Conservation (phyloP, 768 basidiomycete genomes). For the Suillus luteus region DNA sequence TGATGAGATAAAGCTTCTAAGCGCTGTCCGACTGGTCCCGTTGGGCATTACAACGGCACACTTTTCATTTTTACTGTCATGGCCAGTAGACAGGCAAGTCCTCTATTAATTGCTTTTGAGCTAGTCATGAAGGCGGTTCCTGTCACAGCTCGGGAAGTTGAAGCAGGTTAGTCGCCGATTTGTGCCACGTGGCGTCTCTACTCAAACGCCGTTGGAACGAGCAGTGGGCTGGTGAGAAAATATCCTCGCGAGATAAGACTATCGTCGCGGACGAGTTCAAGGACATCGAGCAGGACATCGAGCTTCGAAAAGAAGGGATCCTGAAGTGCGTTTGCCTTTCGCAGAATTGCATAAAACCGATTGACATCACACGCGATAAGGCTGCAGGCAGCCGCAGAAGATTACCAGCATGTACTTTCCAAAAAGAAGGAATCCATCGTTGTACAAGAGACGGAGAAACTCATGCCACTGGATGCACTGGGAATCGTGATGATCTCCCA, state of each 20-base stretch:
- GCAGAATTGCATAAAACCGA: not conserved
- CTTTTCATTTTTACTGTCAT: slow-evolving; percentile 36
- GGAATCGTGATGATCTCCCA: slow-evolving; percentile 87
- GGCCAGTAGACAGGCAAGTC: slow-evolving; percentile 66
- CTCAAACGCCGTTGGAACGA: slow-evolving; percentile 26
- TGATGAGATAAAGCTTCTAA: slow-evolving; percentile 19
- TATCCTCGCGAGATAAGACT: slow-evolving; percentile 82
- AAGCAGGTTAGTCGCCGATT: slow-evolving; percentile 57
- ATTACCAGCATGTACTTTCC: slow-evolving; percentile 67
- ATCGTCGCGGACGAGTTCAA: slow-evolving; percentile 75
- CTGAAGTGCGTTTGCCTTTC: slow-evolving; percentile 52
- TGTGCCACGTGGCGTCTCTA: slow-evolving; percentile 8
- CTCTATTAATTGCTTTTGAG: not conserved
- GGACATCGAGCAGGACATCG: slow-evolving; percentile 83
- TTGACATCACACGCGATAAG: slow-evolving; percentile 38
- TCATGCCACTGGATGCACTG: slow-evolving; percentile 74
- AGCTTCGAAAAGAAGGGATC: slow-evolving; percentile 73
- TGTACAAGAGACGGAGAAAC: slow-evolving; percentile 64
- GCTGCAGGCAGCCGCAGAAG: slow-evolving; percentile 68
- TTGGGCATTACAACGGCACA: not conserved
- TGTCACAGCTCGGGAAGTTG: slow-evolving; percentile 67
- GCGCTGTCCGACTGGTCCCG: not conserved
- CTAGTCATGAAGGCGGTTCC: slow-evolving; percentile 4
- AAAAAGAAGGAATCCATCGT: slow-evolving; percentile 75
- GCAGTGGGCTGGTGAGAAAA: slow-evolving; percentile 90